Conservation (phyloP, 306 rosid species). For the Arachis stenosperma region DNA sequence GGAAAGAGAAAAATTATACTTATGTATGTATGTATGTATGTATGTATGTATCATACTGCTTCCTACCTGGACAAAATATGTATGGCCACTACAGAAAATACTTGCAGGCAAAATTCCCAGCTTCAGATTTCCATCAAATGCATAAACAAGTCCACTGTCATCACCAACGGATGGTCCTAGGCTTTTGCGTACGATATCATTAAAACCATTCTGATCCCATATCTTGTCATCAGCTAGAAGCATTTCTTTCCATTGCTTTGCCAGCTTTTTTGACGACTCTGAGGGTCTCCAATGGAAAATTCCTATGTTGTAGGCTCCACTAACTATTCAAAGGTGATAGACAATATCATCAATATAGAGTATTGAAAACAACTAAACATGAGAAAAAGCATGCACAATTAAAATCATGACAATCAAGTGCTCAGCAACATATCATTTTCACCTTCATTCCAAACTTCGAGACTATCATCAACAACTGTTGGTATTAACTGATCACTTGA, state of each 20-base stretch:
- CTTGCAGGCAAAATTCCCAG: slow-evolving; percentile 93
- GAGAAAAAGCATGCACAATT: slow-evolving; percentile 13
- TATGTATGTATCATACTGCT: no score
- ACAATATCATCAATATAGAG: slow-evolving; percentile 29
- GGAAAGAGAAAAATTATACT: slow-evolving; percentile 7
- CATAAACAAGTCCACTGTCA: slow-evolving; percentile 74
- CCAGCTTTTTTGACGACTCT: slow-evolving; percentile 73
- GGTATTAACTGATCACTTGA: slow-evolving; percentile 92
- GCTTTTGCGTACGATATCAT: slow-evolving; percentile 66
- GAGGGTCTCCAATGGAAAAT: slow-evolving; percentile 98
- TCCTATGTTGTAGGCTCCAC: slow-evolving; percentile 90
- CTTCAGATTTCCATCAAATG: slow-evolving; percentile 87
- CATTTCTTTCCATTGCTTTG: slow-evolving; percentile 87
- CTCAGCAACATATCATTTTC: slow-evolving; percentile 32
- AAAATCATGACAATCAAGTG: neutral
- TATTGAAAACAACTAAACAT: slow-evolving; percentile 25
- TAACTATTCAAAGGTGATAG: slow-evolving; percentile 49
- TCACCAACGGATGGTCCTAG: slow-evolving; percentile 84
- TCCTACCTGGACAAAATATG: slow-evolving; percentile 92
- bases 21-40: neutral
- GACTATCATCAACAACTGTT: slow-evolving; percentile 84
- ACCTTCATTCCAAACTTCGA: slow-evolving; percentile 89
- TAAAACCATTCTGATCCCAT: slow-evolving; percentile 98
- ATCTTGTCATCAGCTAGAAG: slow-evolving; percentile 76
- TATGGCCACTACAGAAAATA: slow-evolving; percentile 94